Percentiles rank a stretch among this genome's conserved stretches.
These are phyloP conservation scores for Mycena belliarum DNA, from an alignment of 768 basidiomycete species.

Conservation along the genomic window DNA sequence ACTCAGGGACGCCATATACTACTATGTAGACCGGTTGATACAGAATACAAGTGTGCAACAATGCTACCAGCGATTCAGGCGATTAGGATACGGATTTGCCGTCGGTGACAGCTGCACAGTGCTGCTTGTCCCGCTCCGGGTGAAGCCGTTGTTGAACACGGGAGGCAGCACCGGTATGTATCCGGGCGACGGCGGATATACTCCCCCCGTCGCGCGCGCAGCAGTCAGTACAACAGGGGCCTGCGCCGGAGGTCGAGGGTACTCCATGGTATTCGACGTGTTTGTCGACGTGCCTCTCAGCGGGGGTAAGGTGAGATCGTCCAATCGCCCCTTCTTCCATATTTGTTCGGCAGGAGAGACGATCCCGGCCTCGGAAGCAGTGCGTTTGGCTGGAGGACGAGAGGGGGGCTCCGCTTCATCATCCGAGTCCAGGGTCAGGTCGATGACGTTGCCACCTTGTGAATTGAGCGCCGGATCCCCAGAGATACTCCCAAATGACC, in stretches of 20 bases:
- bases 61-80: slow-evolving; percentile 13
- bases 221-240: not conserved
- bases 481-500: slow-evolving; percentile 28
- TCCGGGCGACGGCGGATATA: not conserved
- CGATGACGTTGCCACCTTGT: slow-evolving; percentile 64
- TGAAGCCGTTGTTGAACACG: slow-evolving; percentile 1
- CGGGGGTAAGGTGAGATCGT: slow-evolving; percentile 23
- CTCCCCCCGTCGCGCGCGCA: not conserved
- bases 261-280: slow-evolving; percentile 9
- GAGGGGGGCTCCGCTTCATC: slow-evolving; percentile 55
- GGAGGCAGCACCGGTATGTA: slow-evolving; percentile 9
- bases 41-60: not conserved
- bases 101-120: slow-evolving; percentile 2
- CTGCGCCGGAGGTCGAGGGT: not conserved
- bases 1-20: too few relatives aligned
- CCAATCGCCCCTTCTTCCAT: slow-evolving; percentile 68
- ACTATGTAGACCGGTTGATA: not conserved
- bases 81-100: slow-evolving; percentile 11
- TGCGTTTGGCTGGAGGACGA: slow-evolving; percentile 56
- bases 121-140: not conserved
- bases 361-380: slow-evolving; percentile 51
- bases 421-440: slow-evolving; percentile 80
- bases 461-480: slow-evolving; percentile 31
- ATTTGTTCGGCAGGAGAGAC: slow-evolving; percentile 62
- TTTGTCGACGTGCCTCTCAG: not conserved